Evolutionary conservation across 169 alveolate genomes (phyloP), one percentile per base, ranked within the genome.

Genomic region (Plasmodium ovale): DNA sequence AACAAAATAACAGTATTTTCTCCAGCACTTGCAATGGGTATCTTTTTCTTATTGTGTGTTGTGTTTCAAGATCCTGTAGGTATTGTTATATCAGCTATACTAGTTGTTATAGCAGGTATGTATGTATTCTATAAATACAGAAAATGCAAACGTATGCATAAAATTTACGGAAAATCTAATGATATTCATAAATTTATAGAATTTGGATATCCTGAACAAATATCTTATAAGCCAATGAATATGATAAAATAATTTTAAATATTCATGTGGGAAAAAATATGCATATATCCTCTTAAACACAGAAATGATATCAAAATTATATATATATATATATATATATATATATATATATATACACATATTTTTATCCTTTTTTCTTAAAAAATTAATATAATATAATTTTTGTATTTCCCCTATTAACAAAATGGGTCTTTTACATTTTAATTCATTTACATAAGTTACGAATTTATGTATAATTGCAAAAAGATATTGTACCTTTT

Each of bases 141-240:
- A 23, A 64, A 64, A 64, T 64, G 72, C 37, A 64, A 29, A 64
- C 56, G 27, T 31, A 29, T 64, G 72, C n/a, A 19, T 44, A 64
- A 64, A 64, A 53, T 33, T 14, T 33, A 64, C 37, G 29, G 72
- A 33, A 64, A 64, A 64, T 33, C 19, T 7, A 64, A 64, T 47
- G 51, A 64, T 64, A 37, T 64, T 64, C 21, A 64, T 1, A 33
- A 64, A 33, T 10, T n/a, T 64, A 31, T 31, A 33, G 72, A 64
- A 64, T 31, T 2, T 44, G 56, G 37, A 5, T 1, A 0, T 44
- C 72, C 72, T 64, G 35, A 14, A 31, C 51, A 9, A 64, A 10
- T 64, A 3, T 33, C 72, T 12, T 7, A 2, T 14, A 33, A 64
- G 29, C n/a, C 10, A n/a, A 64, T 4, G 16, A 7, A 64, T 64